Evolutionary conservation across 192 early-diverging fungal species (phyloP).

Genomic region (Paraglomus occultum): DNA sequence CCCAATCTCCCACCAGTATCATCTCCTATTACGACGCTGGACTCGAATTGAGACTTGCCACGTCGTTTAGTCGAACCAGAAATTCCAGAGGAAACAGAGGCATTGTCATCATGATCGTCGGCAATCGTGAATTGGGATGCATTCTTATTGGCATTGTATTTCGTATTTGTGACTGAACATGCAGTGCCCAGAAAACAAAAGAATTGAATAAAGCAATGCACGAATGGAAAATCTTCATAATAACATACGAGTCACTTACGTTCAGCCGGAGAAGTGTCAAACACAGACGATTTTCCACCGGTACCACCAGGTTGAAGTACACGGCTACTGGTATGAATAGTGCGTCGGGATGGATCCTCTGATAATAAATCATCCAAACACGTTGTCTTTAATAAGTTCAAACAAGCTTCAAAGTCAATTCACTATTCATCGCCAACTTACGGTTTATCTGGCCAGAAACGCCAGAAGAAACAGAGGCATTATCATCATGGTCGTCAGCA

Average conservation of each 20-base stretch:
- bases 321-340: constrained; percentile 26
- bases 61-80: constrained; percentile 4
- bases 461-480: too few relatives aligned
- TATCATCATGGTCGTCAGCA: constrained; percentile 6
- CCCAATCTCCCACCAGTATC: background rate
- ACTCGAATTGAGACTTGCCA: constrained; percentile 14
- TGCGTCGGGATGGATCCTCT: background rate
- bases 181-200: background rate
- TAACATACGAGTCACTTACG: too few relatives aligned
- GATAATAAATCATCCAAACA: too few relatives aligned
- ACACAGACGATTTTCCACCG: constrained; percentile 26
- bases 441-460: too few relatives aligned
- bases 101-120: background rate
- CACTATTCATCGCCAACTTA: too few relatives aligned
- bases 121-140: background rate
- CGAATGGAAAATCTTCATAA: too few relatives aligned
- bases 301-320: constrained; percentile 31
- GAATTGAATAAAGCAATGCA: too few relatives aligned
- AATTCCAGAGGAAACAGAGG: constrained; percentile 1
- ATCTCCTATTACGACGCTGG: constrained; percentile 9
- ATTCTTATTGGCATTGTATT: background rate
- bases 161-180: background rate
- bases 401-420: too few relatives aligned
- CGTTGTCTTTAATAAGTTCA: too few relatives aligned
- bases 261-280: background rate